A percentile compares a stretch with the other conserved stretches of the same genome.
phyloP scores from a whole-genome alignment of 306 rosid species.

The Amphicarpaea edgeworthii region DNA sequence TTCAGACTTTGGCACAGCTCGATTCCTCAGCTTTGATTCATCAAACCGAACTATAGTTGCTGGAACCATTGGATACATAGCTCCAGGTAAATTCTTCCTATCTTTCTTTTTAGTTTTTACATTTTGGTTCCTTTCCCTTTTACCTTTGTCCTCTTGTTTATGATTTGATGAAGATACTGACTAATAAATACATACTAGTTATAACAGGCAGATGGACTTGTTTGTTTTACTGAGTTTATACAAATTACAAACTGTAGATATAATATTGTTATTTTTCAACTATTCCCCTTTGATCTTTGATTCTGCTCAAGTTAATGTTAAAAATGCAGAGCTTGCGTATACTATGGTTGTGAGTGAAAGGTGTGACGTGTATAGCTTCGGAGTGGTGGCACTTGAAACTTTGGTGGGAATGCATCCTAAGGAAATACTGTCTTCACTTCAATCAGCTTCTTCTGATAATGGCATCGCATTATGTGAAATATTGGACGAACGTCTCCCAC shows the following conservation, averaged over 20 bases:
- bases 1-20: too few species aligned
- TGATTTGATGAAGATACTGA: neutral
- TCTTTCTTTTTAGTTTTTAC: too few species aligned
- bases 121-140: too few species aligned
- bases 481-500: too few species aligned
- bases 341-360: conserved; percentile 34
- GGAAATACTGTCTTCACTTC: neutral
- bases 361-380: conserved; percentile 47
- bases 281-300: neutral
- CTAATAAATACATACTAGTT: neutral
- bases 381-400: conserved; percentile 40
- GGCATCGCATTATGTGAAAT: too few species aligned
- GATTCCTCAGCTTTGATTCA: too few species aligned
- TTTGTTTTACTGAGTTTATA: neutral
- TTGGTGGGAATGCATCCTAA: conserved; percentile 37
- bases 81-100: too few species aligned
- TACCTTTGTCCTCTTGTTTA: neutral
- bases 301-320: neutral
- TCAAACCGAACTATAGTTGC: too few species aligned
- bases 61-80: too few species aligned
- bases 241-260: too few species aligned
- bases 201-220: neutral
- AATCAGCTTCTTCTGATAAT: too few species aligned
- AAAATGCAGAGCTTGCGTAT: conserved; percentile 33
- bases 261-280: neutral